Conservation (phyloP, 2,329 filamentous ascomycete genomes). For the Colletotrichum gigasporum region DNA sequence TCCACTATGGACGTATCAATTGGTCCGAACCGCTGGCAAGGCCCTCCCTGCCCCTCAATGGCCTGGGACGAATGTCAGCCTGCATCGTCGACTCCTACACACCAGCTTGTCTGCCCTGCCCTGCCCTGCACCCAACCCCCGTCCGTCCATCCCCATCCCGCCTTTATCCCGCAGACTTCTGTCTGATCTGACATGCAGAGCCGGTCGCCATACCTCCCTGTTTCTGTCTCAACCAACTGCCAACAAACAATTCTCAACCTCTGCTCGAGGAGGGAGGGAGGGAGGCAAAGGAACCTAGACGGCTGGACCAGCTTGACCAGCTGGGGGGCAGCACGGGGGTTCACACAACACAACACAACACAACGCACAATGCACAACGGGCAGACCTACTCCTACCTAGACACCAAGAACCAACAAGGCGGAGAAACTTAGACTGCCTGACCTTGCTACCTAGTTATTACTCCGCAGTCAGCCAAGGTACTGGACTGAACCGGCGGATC, state of each 20-base stretch:
- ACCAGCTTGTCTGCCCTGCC: background rate
- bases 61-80: constrained; percentile 12
- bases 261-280: background rate
- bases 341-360: too few relatives aligned
- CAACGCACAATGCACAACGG: too few relatives aligned
- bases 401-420: constrained; percentile 19
- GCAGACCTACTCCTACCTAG: too few relatives aligned
- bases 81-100: constrained; percentile 19
- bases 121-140: background rate
- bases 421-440: constrained; percentile 12
- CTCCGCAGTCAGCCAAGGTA: background rate
- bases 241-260: background rate
- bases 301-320: too few relatives aligned
- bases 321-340: background rate
- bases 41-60: constrained; percentile 12
- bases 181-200: constrained; percentile 8
- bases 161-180: background rate
- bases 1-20: constrained; percentile 6
- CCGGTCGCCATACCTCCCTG: background rate
- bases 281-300: background rate
- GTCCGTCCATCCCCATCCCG: background rate
- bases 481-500: too few relatives aligned
- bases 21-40: constrained; percentile 13
- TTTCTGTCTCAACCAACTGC: background rate
- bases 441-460: background rate